Conservation (phyloP, 2,329 filamentous ascomycete species). For the Penicillium brasilianum region DNA sequence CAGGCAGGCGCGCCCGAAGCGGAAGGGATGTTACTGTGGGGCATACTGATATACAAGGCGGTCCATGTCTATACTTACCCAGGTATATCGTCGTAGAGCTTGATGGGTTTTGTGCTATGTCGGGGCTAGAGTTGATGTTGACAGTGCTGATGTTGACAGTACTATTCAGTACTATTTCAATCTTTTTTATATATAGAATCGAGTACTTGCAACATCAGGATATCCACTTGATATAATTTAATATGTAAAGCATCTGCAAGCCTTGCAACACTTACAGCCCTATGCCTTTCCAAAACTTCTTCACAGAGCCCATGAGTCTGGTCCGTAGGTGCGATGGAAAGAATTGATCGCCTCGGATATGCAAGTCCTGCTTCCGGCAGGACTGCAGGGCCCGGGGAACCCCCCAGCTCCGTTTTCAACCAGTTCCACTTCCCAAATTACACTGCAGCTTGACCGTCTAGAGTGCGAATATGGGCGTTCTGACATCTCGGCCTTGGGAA, state of each 20-base stretch:
- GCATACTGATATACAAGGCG: not conserved
- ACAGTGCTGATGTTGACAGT: not conserved
- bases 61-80: not conserved
- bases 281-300: not conserved
- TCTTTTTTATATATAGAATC: not conserved
- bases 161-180: too few species aligned
- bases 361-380: constrained; percentile 29
- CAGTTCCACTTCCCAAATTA: constrained; percentile 11
- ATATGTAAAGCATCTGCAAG: not conserved
- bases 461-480: not conserved
- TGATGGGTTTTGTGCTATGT: not conserved
- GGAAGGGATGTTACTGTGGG: not conserved
- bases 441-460: not conserved
- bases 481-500: constrained; percentile 2
- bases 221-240: not conserved
- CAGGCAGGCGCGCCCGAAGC: not conserved
- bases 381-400: constrained; percentile 15
- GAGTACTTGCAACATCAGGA: not conserved
- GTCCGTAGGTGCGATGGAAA: constrained; percentile 3
- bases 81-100: not conserved
- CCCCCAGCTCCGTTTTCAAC: constrained; percentile 19
- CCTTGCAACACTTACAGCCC: not conserved
- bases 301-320: not conserved
- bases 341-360: constrained; percentile 30
- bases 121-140: too few species aligned